Evolutionary conservation across 78 protist genomes (phyloP).

Genomic region (Polysphondylium violaceum): DNA sequence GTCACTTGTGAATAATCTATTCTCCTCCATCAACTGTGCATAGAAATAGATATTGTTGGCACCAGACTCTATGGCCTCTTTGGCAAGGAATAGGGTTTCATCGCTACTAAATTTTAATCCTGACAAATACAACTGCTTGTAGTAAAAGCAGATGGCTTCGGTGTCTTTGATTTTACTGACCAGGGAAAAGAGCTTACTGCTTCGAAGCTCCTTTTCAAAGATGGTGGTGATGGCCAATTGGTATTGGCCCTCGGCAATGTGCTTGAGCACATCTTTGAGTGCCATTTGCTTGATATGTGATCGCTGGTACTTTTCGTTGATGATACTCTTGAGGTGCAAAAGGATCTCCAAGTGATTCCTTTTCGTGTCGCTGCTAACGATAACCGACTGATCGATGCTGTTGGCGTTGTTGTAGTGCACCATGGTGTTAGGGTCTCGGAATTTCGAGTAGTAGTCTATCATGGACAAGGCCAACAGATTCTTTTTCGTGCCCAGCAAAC

Average conservation of each 20-base stretch:
- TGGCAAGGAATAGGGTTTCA: constrained; percentile 34
- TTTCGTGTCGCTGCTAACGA: not conserved
- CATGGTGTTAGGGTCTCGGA: not conserved
- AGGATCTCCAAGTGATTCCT: not conserved
- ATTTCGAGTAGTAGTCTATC: constrained; percentile 22
- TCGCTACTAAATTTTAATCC: constrained; percentile 23
- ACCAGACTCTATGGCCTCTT: constrained; percentile 16
- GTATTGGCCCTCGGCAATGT: constrained; percentile 24
- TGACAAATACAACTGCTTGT: not conserved
- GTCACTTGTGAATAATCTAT: not conserved
- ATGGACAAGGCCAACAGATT: constrained; percentile 19
- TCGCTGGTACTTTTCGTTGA: not conserved
- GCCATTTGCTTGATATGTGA: not conserved
- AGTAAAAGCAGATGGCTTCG: constrained; percentile 10
- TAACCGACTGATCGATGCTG: not conserved
- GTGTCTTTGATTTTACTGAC: not conserved
- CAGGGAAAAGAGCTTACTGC: constrained; percentile 33
- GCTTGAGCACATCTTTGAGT: not conserved
- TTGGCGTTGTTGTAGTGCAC: constrained; percentile 6
- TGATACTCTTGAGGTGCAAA: not conserved
- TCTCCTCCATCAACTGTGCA: not conserved
- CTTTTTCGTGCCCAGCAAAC: constrained; percentile 11
- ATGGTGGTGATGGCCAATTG: constrained; percentile 12
- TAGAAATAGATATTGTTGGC: not conserved
- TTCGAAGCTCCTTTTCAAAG: constrained; percentile 25